Conservation (phyloP, 305 asterid species). For the Stenogyne calaminthoides region DNA sequence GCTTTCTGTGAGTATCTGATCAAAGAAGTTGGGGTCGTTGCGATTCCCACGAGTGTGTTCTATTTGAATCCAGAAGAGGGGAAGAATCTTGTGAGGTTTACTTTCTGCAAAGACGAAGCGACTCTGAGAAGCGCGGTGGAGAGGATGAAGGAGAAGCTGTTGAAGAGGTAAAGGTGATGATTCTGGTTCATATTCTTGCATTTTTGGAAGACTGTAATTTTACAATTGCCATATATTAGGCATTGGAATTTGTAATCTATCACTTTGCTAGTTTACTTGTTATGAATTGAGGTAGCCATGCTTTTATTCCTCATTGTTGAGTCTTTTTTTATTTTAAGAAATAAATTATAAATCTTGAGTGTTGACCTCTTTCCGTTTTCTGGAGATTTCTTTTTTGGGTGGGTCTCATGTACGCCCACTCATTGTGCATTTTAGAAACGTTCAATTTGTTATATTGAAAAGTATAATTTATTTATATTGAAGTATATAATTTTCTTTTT, state of each 20-base stretch:
- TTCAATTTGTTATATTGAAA: no score
- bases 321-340: not conserved
- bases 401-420: no score
- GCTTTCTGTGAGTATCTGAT: conserved; percentile 90
- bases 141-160: conserved; percentile 81
- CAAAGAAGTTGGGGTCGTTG: conserved; percentile 91
- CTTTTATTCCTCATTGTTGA: not conserved
- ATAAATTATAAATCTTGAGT: not conserved
- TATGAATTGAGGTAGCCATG: not conserved
- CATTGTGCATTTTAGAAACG: no score
- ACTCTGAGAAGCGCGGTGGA: conserved; percentile 81
- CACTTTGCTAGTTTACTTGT: not conserved
- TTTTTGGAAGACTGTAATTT: not conserved
- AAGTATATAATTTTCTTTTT: no score
- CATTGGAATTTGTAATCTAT: not conserved
- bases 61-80: conserved; percentile 90
- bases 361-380: not conserved
- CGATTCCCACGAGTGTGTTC: conserved; percentile 91
- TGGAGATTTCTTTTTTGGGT: no score
- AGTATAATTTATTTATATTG: no score
- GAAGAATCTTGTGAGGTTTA: conserved; percentile 89
- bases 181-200: not conserved
- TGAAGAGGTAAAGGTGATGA: conserved; percentile 42
- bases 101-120: conserved; percentile 88
- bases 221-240: not conserved